Base-by-base conservation (phyloP, 768 basidiomycete genomes). In the Boletus vinaceobasis region DNA sequence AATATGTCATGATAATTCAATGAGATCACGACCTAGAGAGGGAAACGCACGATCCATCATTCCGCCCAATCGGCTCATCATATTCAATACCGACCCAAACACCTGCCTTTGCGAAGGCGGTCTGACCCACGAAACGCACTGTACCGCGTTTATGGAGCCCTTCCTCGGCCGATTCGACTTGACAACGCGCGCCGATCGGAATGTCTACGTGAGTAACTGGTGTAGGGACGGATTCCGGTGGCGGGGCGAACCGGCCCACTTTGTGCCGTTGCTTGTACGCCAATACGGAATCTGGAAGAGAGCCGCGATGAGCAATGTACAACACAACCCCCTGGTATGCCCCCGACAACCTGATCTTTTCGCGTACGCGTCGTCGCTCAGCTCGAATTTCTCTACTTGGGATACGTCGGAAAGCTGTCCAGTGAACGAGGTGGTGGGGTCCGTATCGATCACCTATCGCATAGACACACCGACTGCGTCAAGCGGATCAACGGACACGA, bases 11-110 rank as follows among this genome's bases (percentile, higher is more conserved):
- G n/a, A 42, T 6, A 17, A 21, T n/a, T 1, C 29, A 38, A 17
- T 11, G 27, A 42, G 27, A 37, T 47, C 31, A 13, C 21, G 8
- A 43, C 29, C 3, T 19, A 49, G 52, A 39, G 39, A 36, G 37
- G 6, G 26, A 15, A 9, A 84, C 93, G 73, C 67, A 96, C 94
- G 85, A 86, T 61, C 96, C 96, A 69, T 98, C 90, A 58, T 95
- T 94, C 75, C 95, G 98, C 11, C 96, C 96, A 23, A 92, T 78
- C 4, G 96, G 95, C 63, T 98, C 96, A 66, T 98, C 96, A 65
- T 94, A 91, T 68, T 96, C 92, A 19, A 98, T 77, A 0, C 96
- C 96, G 1, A 98, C 81, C 95, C 95, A 98, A 1, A 83, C 71
- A 0, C 87, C 83, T 4, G 71, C 66, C 14, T 76, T 81, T 55